These are phyloP conservation scores for Crataegus laevigata DNA, from an alignment of 306 rosid genomes.

Conservation along the genomic window DNA sequence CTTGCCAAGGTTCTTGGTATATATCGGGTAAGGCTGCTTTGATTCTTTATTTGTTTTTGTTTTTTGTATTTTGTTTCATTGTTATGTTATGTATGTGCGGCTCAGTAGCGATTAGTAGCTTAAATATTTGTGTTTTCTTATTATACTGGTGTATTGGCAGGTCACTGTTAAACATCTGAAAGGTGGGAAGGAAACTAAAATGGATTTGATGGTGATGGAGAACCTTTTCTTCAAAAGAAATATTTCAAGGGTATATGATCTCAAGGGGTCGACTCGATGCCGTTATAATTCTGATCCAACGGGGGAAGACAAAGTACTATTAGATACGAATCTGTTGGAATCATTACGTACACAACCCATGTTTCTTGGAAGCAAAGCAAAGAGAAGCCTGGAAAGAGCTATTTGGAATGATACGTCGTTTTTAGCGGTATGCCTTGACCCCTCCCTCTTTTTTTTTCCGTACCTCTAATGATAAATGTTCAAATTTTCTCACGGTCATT, in stretches of 20 bases:
- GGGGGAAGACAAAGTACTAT: slow-evolving; percentile 76
- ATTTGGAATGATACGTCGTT: slow-evolving; percentile 93
- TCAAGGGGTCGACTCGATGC: slow-evolving; percentile 94
- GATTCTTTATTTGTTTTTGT: background rate
- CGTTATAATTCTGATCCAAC: slow-evolving; percentile 80
- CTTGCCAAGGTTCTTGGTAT: slow-evolving; percentile 95
- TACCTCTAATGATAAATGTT: background rate
- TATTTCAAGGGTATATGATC: slow-evolving; percentile 85
- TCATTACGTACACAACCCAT: slow-evolving; percentile 79
- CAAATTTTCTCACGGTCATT: background rate
- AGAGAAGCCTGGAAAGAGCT: slow-evolving; percentile 88
- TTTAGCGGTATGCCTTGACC: slow-evolving; percentile 57
- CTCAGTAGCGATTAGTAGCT: background rate
- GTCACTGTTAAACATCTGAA: slow-evolving; percentile 70
- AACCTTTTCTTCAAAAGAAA: slow-evolving; percentile 86
- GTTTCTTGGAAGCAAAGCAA: slow-evolving; percentile 93
- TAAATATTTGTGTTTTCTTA: background rate
- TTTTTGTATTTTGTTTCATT: background rate
- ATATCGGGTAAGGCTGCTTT: slow-evolving; percentile 58
- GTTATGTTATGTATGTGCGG: background rate
- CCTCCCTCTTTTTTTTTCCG: background rate
- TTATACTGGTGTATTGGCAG: slow-evolving; percentile 33
- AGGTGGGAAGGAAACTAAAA: slow-evolving; percentile 90
- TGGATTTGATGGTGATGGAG: slow-evolving; percentile 97
- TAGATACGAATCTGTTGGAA: slow-evolving; percentile 92